Evolutionary conservation across 2,329 filamentous ascomycete species (phyloP).

Genomic region (Colletotrichum limetticola): DNA sequence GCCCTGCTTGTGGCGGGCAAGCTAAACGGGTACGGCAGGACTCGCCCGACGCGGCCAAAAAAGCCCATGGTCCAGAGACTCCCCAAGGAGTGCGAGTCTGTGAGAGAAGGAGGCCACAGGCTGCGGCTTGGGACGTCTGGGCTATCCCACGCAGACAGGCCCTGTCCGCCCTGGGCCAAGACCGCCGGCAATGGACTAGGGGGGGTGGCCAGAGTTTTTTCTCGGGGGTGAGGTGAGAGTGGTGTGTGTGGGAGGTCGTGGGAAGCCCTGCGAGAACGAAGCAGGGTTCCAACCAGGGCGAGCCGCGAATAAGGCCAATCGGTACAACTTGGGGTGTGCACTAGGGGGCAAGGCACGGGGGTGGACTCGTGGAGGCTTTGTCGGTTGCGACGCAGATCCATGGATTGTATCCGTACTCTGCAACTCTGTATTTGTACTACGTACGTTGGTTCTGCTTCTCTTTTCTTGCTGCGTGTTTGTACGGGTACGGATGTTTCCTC

Average conservation of each 20-base stretch:
- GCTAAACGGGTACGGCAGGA: conserved; percentile 25
- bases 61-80: not conserved
- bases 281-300: conserved; percentile 12
- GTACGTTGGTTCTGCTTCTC: not conserved
- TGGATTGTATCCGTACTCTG: not conserved
- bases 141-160: conserved; percentile 23
- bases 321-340: not conserved
- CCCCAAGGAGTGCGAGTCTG: not conserved
- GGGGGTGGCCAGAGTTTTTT: conserved; percentile 23
- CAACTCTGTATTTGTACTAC: too few relatives aligned
- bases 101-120: not conserved
- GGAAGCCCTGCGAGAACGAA: conserved; percentile 8
- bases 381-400: conserved; percentile 23
- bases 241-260: conserved; percentile 18
- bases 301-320: conserved; percentile 7
- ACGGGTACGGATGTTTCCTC: too few relatives aligned
- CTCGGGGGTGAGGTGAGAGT: not conserved
- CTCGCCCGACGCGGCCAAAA: conserved; percentile 9
- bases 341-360: conserved; percentile 8
- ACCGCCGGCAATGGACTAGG: conserved; percentile 22
- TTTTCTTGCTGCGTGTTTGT: not conserved
- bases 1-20: conserved; percentile 32
- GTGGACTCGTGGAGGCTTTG: conserved; percentile 28
- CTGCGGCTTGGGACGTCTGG: conserved; percentile 14
- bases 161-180: conserved; percentile 21